Evolutionary conservation across 75 land plant genomes (phyloP), one percentile per base, ranked within the genome.

Genomic region (Adiantum capillusveneris): DNA sequence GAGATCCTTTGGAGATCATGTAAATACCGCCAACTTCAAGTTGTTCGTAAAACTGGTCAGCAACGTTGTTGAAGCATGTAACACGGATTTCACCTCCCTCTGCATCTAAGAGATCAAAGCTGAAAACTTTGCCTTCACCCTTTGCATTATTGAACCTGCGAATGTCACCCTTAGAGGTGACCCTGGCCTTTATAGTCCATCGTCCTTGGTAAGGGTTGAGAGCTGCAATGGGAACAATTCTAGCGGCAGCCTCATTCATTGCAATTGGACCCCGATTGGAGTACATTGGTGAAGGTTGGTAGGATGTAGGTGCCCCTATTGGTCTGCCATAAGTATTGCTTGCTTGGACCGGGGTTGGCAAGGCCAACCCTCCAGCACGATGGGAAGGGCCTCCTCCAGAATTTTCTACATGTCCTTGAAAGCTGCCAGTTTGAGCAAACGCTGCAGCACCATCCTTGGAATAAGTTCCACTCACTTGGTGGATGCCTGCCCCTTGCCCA

Each of bases 151-250:
- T 90, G 62, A 79, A 94, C 20, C 96, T 77, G 0, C 96, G 79
- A 11, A 94, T 55, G 25, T 89, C 88, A 21, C 88, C 76, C 65
- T 94, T 94, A 3, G 98, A 79, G 41, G 96, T 94, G 0, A 94
- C 90, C 63, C 96, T 74, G 18, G 96, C 98, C 64, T 86, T 89
- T 53, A 94, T 86, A 22, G 96, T 88, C 96, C 98, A 94, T 3
- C 96, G 68, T 11, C 96, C 90, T 54, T 83, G 96, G 58, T 94
- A 94, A 58, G 98, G 96, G 73, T 86, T 94, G 75, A 94, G 78
- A 22, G 90, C 87, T 52, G 83, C 65, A 39, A 94, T 89, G 0
- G 96, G 96, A 57, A 89, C 78, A 34, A 94, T 78, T 13, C 90
- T 63, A 21, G 95, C 78, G 43, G 96, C 87, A 7, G 87, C 87